A percentile compares a stretch with the other conserved stretches of the same genome.
Conservation (phyloP, 352 stramenopile genomes). For the Blastocystis sp. region DNA sequence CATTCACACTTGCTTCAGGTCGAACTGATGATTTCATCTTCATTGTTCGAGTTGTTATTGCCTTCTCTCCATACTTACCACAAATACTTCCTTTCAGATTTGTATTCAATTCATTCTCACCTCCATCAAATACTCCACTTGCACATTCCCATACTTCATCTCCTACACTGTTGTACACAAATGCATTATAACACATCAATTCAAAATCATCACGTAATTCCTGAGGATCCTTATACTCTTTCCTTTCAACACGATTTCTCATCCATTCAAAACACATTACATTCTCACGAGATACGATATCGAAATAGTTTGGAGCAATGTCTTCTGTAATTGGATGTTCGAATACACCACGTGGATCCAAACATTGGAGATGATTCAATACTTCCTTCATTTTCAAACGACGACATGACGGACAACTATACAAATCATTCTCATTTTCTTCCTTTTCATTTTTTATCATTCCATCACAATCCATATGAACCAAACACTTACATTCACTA, state of each 20-base stretch:
- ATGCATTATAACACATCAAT: conserved; percentile 13
- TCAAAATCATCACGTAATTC: conserved; percentile 29
- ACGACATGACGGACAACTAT: conserved; percentile 21
- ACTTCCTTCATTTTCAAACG: background rate
- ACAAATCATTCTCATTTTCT: background rate
- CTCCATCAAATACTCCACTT: background rate
- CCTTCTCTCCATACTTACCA: conserved; percentile 8
- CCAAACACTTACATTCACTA: background rate
- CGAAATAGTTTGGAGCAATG: conserved; percentile 29
- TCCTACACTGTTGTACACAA: conserved; percentile 14
- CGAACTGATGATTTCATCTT: background rate
- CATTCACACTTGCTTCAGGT: background rate
- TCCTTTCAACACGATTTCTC: background rate
- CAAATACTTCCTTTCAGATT: background rate
- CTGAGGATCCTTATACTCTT: background rate
- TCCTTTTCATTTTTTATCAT: background rate
- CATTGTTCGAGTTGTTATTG: background rate
- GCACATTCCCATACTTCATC: conserved; percentile 34
- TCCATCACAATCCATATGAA: conserved; percentile 16
- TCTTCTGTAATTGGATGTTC: conserved; percentile 1
- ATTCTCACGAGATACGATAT: background rate
- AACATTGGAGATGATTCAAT: background rate
- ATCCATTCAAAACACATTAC: conserved; percentile 16
- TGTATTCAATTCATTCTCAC: background rate
- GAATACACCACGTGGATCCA: background rate